Base-by-base conservation (phyloP, 495 filamentous ascomycete genomes). In the Melanomma pulvis-pyrius region DNA sequence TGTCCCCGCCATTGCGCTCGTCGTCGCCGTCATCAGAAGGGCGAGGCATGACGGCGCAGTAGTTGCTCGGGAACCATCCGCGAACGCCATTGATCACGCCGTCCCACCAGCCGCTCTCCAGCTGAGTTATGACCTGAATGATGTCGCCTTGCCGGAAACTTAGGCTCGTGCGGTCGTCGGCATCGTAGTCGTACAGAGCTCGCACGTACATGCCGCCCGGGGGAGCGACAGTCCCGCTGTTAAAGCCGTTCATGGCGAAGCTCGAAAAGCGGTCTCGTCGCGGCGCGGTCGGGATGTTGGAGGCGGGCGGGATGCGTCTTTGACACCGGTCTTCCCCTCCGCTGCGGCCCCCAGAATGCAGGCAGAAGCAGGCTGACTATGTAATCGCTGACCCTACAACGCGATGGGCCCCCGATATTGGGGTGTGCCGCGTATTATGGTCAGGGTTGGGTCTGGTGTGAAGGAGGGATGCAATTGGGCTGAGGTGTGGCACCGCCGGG, bases 101-200 rank as follows among this genome's bases (percentile, higher is more conserved):
- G 79, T 98, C 94, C 94, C 94, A 98, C 94, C 94, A 98, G 9
- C 94, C 94, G 67, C 92, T 98, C 72, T 97, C 96, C 46, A 98
- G 82, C 77, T 96, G 93, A 61, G 96, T 98, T 63, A 98, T 89
- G 70, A 98, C 94, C 79, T 97, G 92, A 64, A 98, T 98, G 61
- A 97, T 87, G 74, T 98, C 94, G 65, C 96, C 96, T 71, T 93
- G 88, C 63, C 87, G 90, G 75, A 98, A 98, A 79, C 93, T 97
- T 71, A 98, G 80, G 79, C 93, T 97, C 41, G 94, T 97, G 69
- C 90, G 87, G 79, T 98, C 94, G 77, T 98, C 93, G 64, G 96
- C 92, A 73, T 96, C 90, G 77, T 98, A 98, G 78, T 97, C 92
- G 81, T 98, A 98, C 62, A 97, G 85, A 19, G 94, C 94, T 68